Conservation (phyloP, 768 basidiomycete species). For the Dendrothele bispora region DNA sequence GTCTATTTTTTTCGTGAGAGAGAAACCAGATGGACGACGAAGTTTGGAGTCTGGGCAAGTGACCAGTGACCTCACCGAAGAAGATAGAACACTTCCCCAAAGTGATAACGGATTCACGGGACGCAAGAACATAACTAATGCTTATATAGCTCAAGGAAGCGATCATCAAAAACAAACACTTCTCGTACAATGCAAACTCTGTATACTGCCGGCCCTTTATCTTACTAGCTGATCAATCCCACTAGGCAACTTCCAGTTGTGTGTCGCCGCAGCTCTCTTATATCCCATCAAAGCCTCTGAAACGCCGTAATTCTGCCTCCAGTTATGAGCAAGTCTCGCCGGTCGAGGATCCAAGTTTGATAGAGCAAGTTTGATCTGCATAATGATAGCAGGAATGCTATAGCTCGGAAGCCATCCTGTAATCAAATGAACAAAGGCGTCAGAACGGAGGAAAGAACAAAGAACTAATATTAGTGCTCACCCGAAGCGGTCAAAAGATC, state of each 20-base stretch:
- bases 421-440: not conserved
- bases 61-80: no score
- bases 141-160: no score
- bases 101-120: no score
- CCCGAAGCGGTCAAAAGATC: constrained; percentile 67
- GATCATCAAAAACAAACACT: no score
- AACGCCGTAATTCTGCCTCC: constrained; percentile 53
- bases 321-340: constrained; percentile 54
- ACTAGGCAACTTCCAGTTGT: constrained; percentile 68
- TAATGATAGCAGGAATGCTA: constrained; percentile 50
- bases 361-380: constrained; percentile 71
- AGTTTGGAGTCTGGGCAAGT: no score
- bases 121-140: no score
- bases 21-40: no score
- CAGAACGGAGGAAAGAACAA: not conserved
- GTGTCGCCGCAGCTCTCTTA: constrained; percentile 61
- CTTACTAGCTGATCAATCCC: no score
- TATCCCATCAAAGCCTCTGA: constrained; percentile 63
- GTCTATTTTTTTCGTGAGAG: no score
- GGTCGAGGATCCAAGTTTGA: constrained; percentile 66
- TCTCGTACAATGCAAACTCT: no score
- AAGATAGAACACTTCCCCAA: no score
- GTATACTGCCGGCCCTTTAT: no score
- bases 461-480: constrained; percentile 22
- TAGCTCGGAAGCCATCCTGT: constrained; percentile 75